Base-by-base conservation (phyloP, 2,329 filamentous ascomycete genomes). In the Aspergillus carbonarius region DNA sequence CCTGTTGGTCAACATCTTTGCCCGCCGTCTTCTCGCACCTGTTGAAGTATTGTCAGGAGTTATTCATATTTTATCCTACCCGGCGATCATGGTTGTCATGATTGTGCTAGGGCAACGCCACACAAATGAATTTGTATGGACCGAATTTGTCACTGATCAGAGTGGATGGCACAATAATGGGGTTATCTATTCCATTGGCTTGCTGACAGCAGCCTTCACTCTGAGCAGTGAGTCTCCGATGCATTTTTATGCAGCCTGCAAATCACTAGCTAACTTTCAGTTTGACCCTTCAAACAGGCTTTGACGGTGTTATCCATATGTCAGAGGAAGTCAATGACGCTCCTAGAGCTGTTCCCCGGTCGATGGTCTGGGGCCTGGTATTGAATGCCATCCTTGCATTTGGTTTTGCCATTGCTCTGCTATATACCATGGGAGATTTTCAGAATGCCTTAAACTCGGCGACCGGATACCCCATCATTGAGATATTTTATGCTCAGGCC, bases 271-370 rank as follows among this genome's bases (percentile, higher is more conserved):
- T 59, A 59, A 59, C 30, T 4, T 6, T 37, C 18, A 13, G 6
- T 34, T 35, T 32, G 20, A 40, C 4, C 1, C 39, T 44, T 12
- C 32, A 40, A 18, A 60, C 58, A 69, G 69, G 67, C 3, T 61
- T 68, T 37, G 68, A 72, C 47, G 67, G 64, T 7, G 61, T 64
- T 7, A 60, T 63, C 6, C 70, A 78, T 57, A 76, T 81, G 65
- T 75, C 79, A 1, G 81, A 83, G 65, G 81, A 83, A 67, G 76
- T 82, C 30, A 70, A 77, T 48, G 74, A 81, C 27, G 77, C 81
- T 2, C 74, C 76, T 5, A 62, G 75, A 5, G 77, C 77, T 30
- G 75, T 83, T 5, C 81, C 80, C 1, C 66, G 72, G 34, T 76
- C 78, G 2, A 81, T 83, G 63, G 73, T 82, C 52, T 73, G 72